Evolutionary conservation across 2,329 filamentous ascomycete genomes (phyloP).

Genomic region (Trichoderma lentiforme): DNA sequence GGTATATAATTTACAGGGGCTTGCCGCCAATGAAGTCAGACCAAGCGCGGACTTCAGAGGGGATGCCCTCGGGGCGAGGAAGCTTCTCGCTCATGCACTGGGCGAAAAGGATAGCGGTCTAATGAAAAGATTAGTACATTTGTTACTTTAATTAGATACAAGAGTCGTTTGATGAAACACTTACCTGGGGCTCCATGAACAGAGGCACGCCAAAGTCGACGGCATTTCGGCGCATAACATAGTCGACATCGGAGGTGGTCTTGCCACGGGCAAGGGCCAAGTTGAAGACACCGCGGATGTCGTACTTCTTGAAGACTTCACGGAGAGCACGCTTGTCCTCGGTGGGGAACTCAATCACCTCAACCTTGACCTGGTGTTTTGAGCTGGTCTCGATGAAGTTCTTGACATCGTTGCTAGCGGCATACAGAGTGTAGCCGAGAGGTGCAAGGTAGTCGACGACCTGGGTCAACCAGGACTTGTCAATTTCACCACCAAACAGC

Average conservation of each 20-base stretch:
- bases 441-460: constrained; percentile 85
- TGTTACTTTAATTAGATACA: not conserved
- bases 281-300: constrained; percentile 96
- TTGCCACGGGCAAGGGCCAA: constrained; percentile 79
- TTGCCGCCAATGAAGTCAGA: constrained; percentile 91
- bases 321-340: constrained; percentile 92
- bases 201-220: constrained; percentile 97
- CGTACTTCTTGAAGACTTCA: constrained; percentile 94
- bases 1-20: constrained; percentile 57
- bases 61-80: constrained; percentile 82
- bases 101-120: constrained; percentile 95
- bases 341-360: constrained; percentile 95
- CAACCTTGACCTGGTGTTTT: constrained; percentile 67
- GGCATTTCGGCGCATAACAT: constrained; percentile 96
- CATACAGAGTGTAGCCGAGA: constrained; percentile 91
- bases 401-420: constrained; percentile 79
- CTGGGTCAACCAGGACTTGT: constrained; percentile 66
- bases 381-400: constrained; percentile 69
- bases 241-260: constrained; percentile 87
- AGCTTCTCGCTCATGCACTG: constrained; percentile 97
- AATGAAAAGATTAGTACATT: not conserved
- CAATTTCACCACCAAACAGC: constrained; percentile 82
- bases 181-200: constrained; percentile 97
- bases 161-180: constrained; percentile 25
- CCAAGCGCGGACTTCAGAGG: constrained; percentile 88